A percentile compares a stretch with the other conserved stretches of the same genome.
Evolutionary conservation across 352 stramenopile genomes (phyloP).

Genomic region (Phytophthora agathidicida): DNA sequence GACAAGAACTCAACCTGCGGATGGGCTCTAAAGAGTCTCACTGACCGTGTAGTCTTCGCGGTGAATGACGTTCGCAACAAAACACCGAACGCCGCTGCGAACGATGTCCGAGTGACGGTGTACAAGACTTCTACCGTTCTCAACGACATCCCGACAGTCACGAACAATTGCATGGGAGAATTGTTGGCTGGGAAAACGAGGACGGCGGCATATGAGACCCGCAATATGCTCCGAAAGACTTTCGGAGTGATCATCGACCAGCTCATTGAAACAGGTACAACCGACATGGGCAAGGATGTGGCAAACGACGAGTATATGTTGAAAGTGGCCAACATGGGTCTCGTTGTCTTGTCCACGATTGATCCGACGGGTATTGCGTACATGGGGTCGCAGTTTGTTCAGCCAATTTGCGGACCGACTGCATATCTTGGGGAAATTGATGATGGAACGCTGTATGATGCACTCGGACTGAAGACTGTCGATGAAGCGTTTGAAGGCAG

Average conservation of each 20-base stretch:
- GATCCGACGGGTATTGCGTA: constrained; percentile 44
- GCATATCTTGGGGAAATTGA: constrained; percentile 37
- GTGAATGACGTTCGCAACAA: constrained; percentile 24
- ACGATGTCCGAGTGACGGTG: constrained; percentile 21
- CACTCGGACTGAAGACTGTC: constrained; percentile 22
- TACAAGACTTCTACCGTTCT: constrained; percentile 27
- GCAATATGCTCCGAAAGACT: constrained; percentile 25
- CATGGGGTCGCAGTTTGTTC: constrained; percentile 42
- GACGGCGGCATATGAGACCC: constrained; percentile 14
- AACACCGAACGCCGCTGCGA: constrained; percentile 4
- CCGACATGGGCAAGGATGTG: constrained; percentile 21
- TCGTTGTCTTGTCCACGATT: constrained; percentile 35
- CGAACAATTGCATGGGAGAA: constrained; percentile 26
- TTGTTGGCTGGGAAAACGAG: constrained; percentile 11
- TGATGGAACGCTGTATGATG: constrained; percentile 28
- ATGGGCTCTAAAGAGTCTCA: constrained; percentile 25
- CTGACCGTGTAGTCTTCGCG: constrained; percentile 10
- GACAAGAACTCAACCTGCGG: constrained; percentile 22
- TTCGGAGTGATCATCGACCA: constrained; percentile 27
- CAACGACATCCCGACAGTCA: constrained; percentile 24
- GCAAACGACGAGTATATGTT: constrained; percentile 39
- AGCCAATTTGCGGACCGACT: constrained; percentile 42
- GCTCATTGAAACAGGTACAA: constrained; percentile 17
- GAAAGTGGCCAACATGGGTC: constrained; percentile 38
- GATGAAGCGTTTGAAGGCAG: constrained; percentile 34